Evolutionary conservation across 768 basidiomycete species (phyloP).

Genomic region (Kwoniella sp.): DNA sequence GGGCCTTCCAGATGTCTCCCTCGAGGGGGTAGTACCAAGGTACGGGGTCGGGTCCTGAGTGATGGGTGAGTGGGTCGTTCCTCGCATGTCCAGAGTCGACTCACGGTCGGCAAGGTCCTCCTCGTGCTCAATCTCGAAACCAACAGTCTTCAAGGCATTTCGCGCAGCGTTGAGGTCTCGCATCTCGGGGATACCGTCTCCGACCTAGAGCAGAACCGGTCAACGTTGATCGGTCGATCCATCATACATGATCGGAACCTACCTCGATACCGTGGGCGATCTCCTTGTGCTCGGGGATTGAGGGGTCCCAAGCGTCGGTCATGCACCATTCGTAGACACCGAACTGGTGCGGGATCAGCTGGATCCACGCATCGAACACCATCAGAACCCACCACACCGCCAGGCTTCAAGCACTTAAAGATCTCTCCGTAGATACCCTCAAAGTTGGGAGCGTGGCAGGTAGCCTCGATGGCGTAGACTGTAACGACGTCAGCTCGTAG

Average conservation of each 20-base stretch:
- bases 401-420: slow-evolving; percentile 87
- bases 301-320: slow-evolving; percentile 88
- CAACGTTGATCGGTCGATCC: neutral
- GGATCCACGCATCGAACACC: neutral
- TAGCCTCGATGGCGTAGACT: slow-evolving; percentile 98
- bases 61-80: neutral
- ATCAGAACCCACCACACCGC: slow-evolving; percentile 68
- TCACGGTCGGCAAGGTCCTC: slow-evolving; percentile 88
- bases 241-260: slow-evolving; percentile 1
- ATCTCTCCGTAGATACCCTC: slow-evolving; percentile 95
- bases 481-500: neutral
- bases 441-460: slow-evolving; percentile 90
- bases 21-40: slow-evolving; percentile 98
- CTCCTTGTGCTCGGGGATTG: slow-evolving; percentile 74
- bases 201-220: slow-evolving; percentile 53
- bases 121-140: slow-evolving; percentile 81
- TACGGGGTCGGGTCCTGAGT: slow-evolving; percentile 39
- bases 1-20: slow-evolving; percentile 85
- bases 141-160: slow-evolving; percentile 73
- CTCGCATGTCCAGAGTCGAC: slow-evolving; percentile 51
- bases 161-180: slow-evolving; percentile 67
- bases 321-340: slow-evolving; percentile 99
- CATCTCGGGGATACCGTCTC: slow-evolving; percentile 98
- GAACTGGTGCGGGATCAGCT: slow-evolving; percentile 57
- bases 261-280: slow-evolving; percentile 82